Evolutionary conservation across 1,284 basidiomycete genomes (phyloP).

Genomic region (Inonotus hispidus): DNA sequence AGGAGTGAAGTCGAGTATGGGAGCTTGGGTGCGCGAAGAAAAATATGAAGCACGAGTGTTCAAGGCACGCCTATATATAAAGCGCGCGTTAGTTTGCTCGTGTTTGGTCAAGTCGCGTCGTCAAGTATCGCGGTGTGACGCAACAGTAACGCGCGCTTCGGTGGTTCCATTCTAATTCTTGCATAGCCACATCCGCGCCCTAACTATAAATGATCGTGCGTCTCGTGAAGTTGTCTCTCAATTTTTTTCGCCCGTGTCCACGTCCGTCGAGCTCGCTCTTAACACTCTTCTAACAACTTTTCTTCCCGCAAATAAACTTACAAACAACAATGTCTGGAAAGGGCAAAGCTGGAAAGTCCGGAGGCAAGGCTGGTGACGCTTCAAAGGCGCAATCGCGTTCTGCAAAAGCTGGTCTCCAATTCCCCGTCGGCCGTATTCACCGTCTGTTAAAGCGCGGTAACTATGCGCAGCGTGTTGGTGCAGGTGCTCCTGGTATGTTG

Average conservation of each 20-base stretch:
- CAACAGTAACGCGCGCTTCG: slow-evolving; percentile 1
- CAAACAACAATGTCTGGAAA: no score
- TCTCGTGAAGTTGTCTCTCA: neutral
- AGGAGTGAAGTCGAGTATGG: neutral
- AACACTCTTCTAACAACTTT: neutral
- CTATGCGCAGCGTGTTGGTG: slow-evolving; percentile 78
- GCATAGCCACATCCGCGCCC: slow-evolving; percentile 14
- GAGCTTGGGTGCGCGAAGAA: neutral
- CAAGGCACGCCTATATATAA: neutral
- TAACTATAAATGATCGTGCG: slow-evolving; percentile 15
- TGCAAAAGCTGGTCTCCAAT: slow-evolving; percentile 77
- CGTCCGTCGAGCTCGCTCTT: neutral
- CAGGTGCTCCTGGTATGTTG: slow-evolving; percentile 67
- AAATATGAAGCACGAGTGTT: neutral
- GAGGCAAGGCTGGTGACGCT: slow-evolving; percentile 48
- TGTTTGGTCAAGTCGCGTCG: slow-evolving; percentile 22
- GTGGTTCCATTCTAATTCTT: slow-evolving; percentile 2
- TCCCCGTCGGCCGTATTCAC: slow-evolving; percentile 92
- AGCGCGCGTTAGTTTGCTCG: slow-evolving; percentile 15
- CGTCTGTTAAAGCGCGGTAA: slow-evolving; percentile 86
- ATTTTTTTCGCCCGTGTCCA: neutral
- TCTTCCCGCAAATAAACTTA: slow-evolving; percentile 28
- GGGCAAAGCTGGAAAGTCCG: slow-evolving; percentile 52
- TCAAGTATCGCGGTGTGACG: slow-evolving; percentile 5
- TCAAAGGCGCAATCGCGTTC: slow-evolving; percentile 69